Evolutionary conservation across 2,329 filamentous ascomycete species (phyloP).

Genomic region (Biscogniauxia mediterranea): DNA sequence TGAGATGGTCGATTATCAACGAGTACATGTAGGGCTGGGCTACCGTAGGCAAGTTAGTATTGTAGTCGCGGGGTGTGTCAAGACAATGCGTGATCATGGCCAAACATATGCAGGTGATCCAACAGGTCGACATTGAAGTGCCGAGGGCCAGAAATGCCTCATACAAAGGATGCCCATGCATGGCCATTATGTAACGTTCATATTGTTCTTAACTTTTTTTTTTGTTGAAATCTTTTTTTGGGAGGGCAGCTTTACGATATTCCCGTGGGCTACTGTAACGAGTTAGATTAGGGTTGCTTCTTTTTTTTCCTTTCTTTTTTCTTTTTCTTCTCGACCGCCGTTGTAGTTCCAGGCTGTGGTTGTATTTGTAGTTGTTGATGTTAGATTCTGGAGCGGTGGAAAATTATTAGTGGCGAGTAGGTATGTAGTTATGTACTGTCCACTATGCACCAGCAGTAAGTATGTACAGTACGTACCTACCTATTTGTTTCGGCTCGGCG

Average conservation of each 20-base stretch:
- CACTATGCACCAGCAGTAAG: no score
- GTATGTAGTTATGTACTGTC: no score
- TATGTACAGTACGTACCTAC: no score
- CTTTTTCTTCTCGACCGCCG: not conserved
- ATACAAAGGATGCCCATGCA: constrained; percentile 13
- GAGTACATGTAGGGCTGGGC: constrained; percentile 16
- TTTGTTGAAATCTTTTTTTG: not conserved
- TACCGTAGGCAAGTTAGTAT: constrained; percentile 13
- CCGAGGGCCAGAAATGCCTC: constrained; percentile 21
- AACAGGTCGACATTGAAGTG: not conserved
- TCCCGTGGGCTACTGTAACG: constrained; percentile 19
- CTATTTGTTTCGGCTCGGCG: no score
- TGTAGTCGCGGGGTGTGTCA: constrained; percentile 9
- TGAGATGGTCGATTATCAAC: constrained; percentile 15
- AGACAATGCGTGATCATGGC: constrained; percentile 7
- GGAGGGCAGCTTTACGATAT: constrained; percentile 10
- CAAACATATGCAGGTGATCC: constrained; percentile 1
- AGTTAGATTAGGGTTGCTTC: constrained; percentile 14
- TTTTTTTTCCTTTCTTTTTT: no score
- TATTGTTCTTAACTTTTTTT: not conserved
- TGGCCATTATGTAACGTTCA: constrained; percentile 13
- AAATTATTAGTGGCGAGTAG: not conserved
- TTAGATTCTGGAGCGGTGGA: not conserved
- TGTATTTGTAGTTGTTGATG: not conserved
- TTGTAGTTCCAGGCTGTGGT: no score